These are phyloP conservation scores for Blechomonas ayalai DNA, from an alignment of 208 protist species.

Conservation along the genomic window DNA sequence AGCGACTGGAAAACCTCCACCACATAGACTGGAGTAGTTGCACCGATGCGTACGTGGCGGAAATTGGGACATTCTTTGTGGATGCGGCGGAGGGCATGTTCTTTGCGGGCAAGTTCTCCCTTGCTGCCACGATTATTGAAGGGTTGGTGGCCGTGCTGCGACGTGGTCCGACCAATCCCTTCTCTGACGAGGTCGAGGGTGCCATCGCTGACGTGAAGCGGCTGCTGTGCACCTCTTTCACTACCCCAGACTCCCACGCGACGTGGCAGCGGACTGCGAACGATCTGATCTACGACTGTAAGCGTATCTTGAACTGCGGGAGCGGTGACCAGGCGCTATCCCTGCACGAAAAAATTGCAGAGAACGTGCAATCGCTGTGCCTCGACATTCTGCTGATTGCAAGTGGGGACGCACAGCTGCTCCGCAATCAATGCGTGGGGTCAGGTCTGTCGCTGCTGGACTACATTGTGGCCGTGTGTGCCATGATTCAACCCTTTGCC, in stretches of 20 bases:
- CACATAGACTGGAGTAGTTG: conserved; percentile 1
- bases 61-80: conserved; percentile 34
- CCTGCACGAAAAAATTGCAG: conserved; percentile 11
- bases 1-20: conserved; percentile 17
- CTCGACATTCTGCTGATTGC: conserved; percentile 61
- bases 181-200: no score
- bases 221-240: conserved; percentile 28
- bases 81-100: conserved; percentile 48
- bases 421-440: conserved; percentile 39
- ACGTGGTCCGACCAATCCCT: conserved; percentile 12
- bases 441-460: conserved; percentile 37
- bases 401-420: conserved; percentile 43
- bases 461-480: conserved; percentile 60
- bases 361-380: conserved; percentile 42
- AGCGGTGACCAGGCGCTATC: background rate
- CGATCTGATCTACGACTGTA: conserved; percentile 34
- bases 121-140: conserved; percentile 44
- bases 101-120: conserved; percentile 41
- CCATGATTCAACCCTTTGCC: conserved; percentile 51
- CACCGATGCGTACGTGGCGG: conserved; percentile 17
- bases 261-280: conserved; percentile 49
- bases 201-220: conserved; percentile 49
- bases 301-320: conserved; percentile 17
- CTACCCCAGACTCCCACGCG: conserved; percentile 9
- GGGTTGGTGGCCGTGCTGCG: conserved; percentile 39